Percentiles rank a stretch among this genome's conserved stretches.
Evolutionary conservation across 2,329 filamentous ascomycete species (phyloP).

Genomic region (Fusarium continuum): DNA sequence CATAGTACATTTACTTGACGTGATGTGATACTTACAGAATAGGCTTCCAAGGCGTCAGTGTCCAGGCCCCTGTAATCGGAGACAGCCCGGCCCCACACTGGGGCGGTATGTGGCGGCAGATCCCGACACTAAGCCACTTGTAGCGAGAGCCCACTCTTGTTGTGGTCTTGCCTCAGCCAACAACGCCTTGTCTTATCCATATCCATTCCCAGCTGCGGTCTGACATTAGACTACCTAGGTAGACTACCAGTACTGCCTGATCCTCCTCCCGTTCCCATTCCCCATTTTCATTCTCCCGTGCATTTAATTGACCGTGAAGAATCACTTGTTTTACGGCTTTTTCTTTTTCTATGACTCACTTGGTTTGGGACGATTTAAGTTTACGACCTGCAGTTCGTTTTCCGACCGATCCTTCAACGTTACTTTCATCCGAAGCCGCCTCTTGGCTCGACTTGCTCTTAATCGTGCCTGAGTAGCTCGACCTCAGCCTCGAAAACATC

Average conservation of each 20-base stretch:
- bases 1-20: too few relatives aligned
- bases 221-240: too few relatives aligned
- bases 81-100: slow-evolving; percentile 22
- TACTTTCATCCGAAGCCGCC: slow-evolving; percentile 7
- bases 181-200: slow-evolving; percentile 36
- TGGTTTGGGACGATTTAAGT: slow-evolving; percentile 23
- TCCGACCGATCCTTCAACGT: not conserved
- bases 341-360: slow-evolving; percentile 34
- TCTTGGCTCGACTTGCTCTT: slow-evolving; percentile 4
- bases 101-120: slow-evolving; percentile 42
- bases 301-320: slow-evolving; percentile 22
- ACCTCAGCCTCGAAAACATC: slow-evolving; percentile 12
- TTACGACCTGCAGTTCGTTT: slow-evolving; percentile 12
- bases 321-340: slow-evolving; percentile 21
- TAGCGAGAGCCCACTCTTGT: slow-evolving; percentile 27
- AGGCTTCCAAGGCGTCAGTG: slow-evolving; percentile 3
- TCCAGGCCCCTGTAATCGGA: slow-evolving; percentile 13
- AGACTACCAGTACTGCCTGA: slow-evolving; percentile 42
- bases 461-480: slow-evolving; percentile 18
- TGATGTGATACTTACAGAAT: not conserved
- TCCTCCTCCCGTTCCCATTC: slow-evolving; percentile 27
- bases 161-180: slow-evolving; percentile 40
- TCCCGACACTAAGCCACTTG: slow-evolving; percentile 30
- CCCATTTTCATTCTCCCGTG: slow-evolving; percentile 10
- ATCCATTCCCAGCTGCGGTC: slow-evolving; percentile 39